Percentiles rank a stretch among this genome's conserved stretches.
Conservation (phyloP, 176 grass and related monocot species). For the Ampelocalamus luodianensis region DNA sequence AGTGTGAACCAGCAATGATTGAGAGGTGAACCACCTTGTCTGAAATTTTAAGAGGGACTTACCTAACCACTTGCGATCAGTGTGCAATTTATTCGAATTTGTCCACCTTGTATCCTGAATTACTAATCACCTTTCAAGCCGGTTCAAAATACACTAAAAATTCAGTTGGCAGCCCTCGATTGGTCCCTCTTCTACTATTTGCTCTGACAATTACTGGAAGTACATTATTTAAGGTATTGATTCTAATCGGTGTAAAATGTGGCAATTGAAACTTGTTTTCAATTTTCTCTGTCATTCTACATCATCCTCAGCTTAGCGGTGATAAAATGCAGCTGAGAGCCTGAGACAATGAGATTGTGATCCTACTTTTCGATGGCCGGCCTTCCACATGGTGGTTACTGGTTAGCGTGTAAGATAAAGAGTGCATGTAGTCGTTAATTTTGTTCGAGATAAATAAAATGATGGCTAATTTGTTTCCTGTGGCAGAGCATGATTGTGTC, state of each 20-base stretch:
- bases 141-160: not conserved
- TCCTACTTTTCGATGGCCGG: constrained; percentile 1
- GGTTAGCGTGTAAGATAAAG: not conserved
- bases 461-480: not conserved
- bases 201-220: not conserved
- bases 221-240: not conserved
- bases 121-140: not conserved
- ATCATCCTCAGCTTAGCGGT: not conserved
- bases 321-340: not conserved
- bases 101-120: not conserved
- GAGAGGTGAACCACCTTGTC: not conserved
- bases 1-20: not conserved
- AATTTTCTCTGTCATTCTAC: not conserved
- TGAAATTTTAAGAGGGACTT: not conserved
- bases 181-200: not conserved
- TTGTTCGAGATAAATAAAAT: not conserved
- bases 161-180: not conserved
- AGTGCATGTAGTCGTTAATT: not conserved
- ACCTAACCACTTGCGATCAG: not conserved
- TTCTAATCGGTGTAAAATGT: not conserved
- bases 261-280: not conserved
- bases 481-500: constrained; percentile 8
- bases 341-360: not conserved
- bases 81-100: not conserved
- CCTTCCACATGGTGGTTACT: constrained; percentile 1